Percentiles rank a stretch among this genome's conserved stretches.
Evolutionary conservation across 1,139 yeast genomes (phyloP).

Genomic region (Hanseniaspora sp.): DNA sequence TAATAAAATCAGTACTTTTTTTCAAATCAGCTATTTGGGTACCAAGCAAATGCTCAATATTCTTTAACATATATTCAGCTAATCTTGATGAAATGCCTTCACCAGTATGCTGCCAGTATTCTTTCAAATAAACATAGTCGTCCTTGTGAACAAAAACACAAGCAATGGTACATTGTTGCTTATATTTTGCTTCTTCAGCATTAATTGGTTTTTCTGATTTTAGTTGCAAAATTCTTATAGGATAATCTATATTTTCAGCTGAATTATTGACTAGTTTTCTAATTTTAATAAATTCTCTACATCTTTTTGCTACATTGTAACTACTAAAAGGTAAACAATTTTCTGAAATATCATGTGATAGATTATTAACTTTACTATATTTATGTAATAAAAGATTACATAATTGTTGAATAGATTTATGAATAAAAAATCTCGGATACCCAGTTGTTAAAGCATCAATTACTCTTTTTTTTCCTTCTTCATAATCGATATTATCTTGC

Average conservation of each 20-base stretch:
- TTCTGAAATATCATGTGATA: conserved; percentile 28
- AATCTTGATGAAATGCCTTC: conserved; percentile 84
- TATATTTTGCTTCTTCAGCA: conserved; percentile 47
- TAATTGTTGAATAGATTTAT: conserved; percentile 56
- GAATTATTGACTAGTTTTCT: conserved; percentile 20
- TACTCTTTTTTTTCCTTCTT: conserved; percentile 80
- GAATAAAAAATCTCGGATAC: conserved; percentile 81
- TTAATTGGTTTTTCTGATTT: conserved; percentile 58
- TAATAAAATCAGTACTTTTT: not conserved
- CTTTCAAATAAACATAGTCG: conserved; percentile 51
- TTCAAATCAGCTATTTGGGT: conserved; percentile 4
- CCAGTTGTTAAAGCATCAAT: conserved; percentile 73
- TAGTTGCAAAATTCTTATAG: conserved; percentile 64
- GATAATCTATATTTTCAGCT: conserved; percentile 27
- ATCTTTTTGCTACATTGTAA: conserved; percentile 66
- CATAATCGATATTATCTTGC: conserved; percentile 86
- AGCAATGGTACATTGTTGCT: conserved; percentile 58
- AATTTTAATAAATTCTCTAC: conserved; percentile 60
- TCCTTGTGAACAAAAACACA: conserved; percentile 56
- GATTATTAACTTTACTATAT: conserved; percentile 70
- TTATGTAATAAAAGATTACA: conserved; percentile 38
- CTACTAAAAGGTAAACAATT: conserved; percentile 59
- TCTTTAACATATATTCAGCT: conserved; percentile 72
- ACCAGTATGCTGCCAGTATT: conserved; percentile 94
- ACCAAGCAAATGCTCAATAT: conserved; percentile 22